phyloP scores from a whole-genome alignment of 192 early-diverging fungal species.

The Thamnidium elegans region DNA sequence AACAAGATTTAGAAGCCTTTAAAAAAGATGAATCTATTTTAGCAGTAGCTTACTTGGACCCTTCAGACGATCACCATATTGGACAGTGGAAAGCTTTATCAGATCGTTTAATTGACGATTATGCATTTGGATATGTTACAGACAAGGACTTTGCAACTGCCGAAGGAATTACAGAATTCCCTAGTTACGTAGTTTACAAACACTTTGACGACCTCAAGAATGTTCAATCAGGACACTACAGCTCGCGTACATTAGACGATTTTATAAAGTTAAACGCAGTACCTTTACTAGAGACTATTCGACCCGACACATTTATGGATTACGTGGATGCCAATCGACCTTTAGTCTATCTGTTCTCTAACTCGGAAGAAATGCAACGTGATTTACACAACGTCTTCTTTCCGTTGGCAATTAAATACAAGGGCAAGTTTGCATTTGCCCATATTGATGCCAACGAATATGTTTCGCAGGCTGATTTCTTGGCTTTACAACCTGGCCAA shows the following conservation, averaged over 20 bases:
- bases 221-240: constrained; percentile 58
- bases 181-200: constrained; percentile 80
- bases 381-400: constrained; percentile 57
- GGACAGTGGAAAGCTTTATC: constrained; percentile 65
- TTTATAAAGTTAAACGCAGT: constrained; percentile 78
- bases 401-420: constrained; percentile 72
- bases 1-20: too few relatives aligned
- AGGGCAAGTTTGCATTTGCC: constrained; percentile 84
- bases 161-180: constrained; percentile 46
- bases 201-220: constrained; percentile 61
- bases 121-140: constrained; percentile 72
- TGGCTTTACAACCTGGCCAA: constrained; percentile 42
- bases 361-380: constrained; percentile 40
- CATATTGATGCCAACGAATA: constrained; percentile 17
- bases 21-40: too few relatives aligned
- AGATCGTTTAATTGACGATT: constrained; percentile 78
- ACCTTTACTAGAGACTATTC: constrained; percentile 87
- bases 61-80: constrained; percentile 59
- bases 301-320: constrained; percentile 77
- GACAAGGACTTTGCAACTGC: constrained; percentile 53
- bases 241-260: constrained; percentile 35
- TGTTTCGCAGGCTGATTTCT: constrained; percentile 61
- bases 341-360: constrained; percentile 84
- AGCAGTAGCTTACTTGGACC: constrained; percentile 68
- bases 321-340: constrained; percentile 86